Conservation (phyloP, 352 stramenopile genomes). For the Peronospora destructor region DNA sequence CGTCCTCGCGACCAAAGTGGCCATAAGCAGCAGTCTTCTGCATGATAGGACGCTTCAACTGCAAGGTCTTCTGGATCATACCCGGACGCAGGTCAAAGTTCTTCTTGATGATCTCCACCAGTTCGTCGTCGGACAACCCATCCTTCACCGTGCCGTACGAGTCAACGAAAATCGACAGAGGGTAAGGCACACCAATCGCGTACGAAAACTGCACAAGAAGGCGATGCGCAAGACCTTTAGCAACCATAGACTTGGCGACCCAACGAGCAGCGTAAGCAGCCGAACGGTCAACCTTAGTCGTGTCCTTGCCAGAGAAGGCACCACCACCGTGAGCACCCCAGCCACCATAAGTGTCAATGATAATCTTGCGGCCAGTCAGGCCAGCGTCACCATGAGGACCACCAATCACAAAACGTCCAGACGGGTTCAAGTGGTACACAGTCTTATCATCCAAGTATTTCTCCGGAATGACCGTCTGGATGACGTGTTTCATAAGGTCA, state of each 20-base stretch:
- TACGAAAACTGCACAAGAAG: conserved; percentile 97
- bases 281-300: conserved; percentile 98
- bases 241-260: conserved; percentile 98
- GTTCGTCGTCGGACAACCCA: conserved; percentile 91
- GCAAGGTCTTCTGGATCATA: conserved; percentile 97
- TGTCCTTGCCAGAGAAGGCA: conserved; percentile 99
- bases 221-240: conserved; percentile 90
- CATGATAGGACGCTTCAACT: conserved; percentile 96
- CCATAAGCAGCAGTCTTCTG: conserved; percentile 98
- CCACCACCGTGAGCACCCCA: conserved; percentile 98
- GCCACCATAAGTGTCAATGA: conserved; percentile 99
- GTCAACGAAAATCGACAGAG: conserved; percentile 96
- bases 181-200: conserved; percentile 96
- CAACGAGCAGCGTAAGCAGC: conserved; percentile 97
- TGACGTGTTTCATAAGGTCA: conserved; percentile 99
- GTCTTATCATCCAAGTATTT: conserved; percentile 99
- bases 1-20: conserved; percentile 97
- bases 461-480: conserved; percentile 96
- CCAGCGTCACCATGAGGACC: conserved; percentile 97
- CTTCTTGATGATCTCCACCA: conserved; percentile 97
- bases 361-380: conserved; percentile 98
- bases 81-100: conserved; percentile 98
- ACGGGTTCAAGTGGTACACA: conserved; percentile 99
- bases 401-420: conserved; percentile 97
- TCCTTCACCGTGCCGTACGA: conserved; percentile 97